Evolutionary conservation across 108 stramenopile genomes (phyloP), one percentile per base, ranked within the genome.

Genomic region (Pseudonitzschia delicatissima): DNA sequence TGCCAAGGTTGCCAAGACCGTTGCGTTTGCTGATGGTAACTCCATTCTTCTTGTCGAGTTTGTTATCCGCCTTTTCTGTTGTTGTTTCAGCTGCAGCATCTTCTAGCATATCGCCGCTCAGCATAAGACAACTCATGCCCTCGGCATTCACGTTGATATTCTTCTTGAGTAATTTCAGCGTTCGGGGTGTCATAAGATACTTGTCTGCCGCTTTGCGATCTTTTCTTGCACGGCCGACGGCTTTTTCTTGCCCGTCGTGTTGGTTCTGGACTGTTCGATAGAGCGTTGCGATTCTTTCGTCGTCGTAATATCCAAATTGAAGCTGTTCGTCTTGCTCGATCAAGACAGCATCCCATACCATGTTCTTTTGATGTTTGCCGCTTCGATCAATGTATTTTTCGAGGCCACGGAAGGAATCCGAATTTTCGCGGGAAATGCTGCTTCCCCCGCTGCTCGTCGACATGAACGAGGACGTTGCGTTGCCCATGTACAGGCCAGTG

Each of bases 291-390:
- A 73, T 62, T 5, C 45, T 23, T 53, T 73, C 42, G n/a, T 55
- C 64, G 48, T 65, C 65, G 51, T 57, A 73, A 9, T 37, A 33
- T 12, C 72, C 72, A 12, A 45, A 18, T 21, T 61, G 42, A 42
- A 67, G 58, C 58, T 73, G 72, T 60, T 73, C 72, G 50, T 73
- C 65, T 66, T 73, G 72, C 44, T 73, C 72, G 18, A 67, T 15
- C 1, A 73, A 34, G 1, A 73, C 72, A 21, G 72, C 62, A 42
- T 73, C 66, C 72, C 72, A 73, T 23, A 55, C 72, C 18, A 21
- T 8, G 18, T 73, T 45, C 57, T 73, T 73, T 17, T 45, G 29
- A 23, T 23, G 1, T 2, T 35, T 33, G 21, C 49, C 34, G 26
- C 26, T 26, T 25, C 57, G 40, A 50, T 73, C 72, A 21, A 73